Evolutionary conservation across 371 early-diverging fungal species (phyloP), one percentile per base, ranked within the genome.

Genomic region (Syncephalastrum contaminatum): DNA sequence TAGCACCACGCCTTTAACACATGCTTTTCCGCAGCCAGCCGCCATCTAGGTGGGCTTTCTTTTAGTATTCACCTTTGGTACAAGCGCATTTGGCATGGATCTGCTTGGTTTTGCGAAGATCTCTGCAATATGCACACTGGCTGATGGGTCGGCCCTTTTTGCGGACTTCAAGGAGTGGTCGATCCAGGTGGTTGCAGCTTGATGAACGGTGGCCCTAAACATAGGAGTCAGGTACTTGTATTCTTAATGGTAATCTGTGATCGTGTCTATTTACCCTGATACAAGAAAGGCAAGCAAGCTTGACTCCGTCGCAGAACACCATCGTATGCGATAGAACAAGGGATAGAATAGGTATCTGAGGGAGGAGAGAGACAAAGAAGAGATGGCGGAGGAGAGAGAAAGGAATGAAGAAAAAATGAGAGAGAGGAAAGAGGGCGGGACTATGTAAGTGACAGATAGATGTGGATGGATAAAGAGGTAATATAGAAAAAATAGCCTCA

Each of bases 51-150:
- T 30, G 36, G 36, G 36, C 7, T 30, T 10, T 30, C 10, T 30
- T 30, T 10, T 30, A 2, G 36, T 30, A 8, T 45, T 51, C 1
- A 30, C 36, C 36, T 30, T 51, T 22, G 30, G 53, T 56, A 51
- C 67, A 67, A 12, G 63, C 56, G 51, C 67, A 67, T 48, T 67
- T 67, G 53, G 59, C 49, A 27, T 67, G 67, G 14, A 67, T 53
- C 20, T 67, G 67, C 39, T 63, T 59, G 19, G 67, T 67, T 43
- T 60, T 67, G 19, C 67, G 49, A 30, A 63, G 48, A 36, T 67
- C 67, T 36, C 67, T 56, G 54, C 67, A 67, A 44, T 53, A 53
- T 15, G 60, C 54, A 27, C 67, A 67, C 47, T 67, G 67, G 6
- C 54, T 67, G 13, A 62, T 54, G 4, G 67, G 67, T 20, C 67